These are phyloP conservation scores for Globomyces pollinis-pini DNA, from an alignment of 192 early-diverging fungal genomes.

Conservation along the genomic window DNA sequence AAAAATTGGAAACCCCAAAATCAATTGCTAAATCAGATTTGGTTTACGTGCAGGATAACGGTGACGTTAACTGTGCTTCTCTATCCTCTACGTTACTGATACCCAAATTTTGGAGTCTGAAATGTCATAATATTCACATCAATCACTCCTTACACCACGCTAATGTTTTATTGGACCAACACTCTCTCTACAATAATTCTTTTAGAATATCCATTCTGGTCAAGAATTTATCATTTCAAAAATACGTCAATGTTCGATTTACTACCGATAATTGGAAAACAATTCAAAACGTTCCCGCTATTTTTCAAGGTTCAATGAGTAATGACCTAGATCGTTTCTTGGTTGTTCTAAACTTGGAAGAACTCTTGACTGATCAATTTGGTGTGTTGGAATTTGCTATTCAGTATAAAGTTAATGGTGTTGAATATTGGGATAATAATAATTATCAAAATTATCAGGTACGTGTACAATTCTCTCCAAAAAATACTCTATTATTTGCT, in stretches of 20 bases:
- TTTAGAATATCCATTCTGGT: slow-evolving; percentile 65
- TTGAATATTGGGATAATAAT: slow-evolving; percentile 95
- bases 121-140: slow-evolving; percentile 29
- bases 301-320: slow-evolving; percentile 31
- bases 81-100: slow-evolving; percentile 10
- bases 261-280: slow-evolving; percentile 78
- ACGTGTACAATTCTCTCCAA: no score
- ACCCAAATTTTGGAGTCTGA: slow-evolving; percentile 17
- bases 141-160: slow-evolving; percentile 39
- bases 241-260: slow-evolving; percentile 70
- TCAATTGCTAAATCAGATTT: slow-evolving; percentile 12
- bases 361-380: slow-evolving; percentile 5
- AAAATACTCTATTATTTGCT: no score
- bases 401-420: slow-evolving; percentile 58
- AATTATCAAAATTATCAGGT: slow-evolving; percentile 74
- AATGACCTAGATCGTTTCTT: slow-evolving; percentile 61
- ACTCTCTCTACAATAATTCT: slow-evolving; percentile 39
- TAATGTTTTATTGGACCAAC: slow-evolving; percentile 51
- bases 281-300: slow-evolving; percentile 54
- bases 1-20: background rate
- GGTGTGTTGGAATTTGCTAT: slow-evolving; percentile 28
- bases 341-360: slow-evolving; percentile 56
- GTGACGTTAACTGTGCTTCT: slow-evolving; percentile 14
- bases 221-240: slow-evolving; percentile 80
- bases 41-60: slow-evolving; percentile 16